phyloP scores from a whole-genome alignment of 352 stramenopile genomes.

The Blastocystis sp. region DNA sequence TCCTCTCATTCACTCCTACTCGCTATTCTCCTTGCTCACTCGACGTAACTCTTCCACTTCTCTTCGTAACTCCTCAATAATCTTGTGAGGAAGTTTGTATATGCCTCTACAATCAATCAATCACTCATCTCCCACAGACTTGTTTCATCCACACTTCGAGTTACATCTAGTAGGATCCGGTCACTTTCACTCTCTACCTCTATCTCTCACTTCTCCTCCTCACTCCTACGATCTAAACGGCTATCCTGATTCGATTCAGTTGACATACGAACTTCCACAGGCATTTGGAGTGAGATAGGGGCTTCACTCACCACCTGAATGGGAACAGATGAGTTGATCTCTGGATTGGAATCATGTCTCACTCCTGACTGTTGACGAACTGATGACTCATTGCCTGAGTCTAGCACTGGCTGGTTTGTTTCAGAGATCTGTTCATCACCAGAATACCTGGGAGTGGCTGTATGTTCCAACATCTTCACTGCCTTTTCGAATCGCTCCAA shows the following conservation, averaged over 20 bases:
- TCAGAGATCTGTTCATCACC: not conserved
- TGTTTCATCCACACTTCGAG: slow-evolving; percentile 1
- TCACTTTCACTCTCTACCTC: slow-evolving; percentile 46
- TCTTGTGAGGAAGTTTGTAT: slow-evolving; percentile 49
- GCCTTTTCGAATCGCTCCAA: not conserved
- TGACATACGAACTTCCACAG: not conserved
- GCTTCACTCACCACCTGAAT: not conserved
- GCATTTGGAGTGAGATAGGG: not conserved
- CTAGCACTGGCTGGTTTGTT: not conserved
- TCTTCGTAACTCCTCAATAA: slow-evolving; percentile 27
- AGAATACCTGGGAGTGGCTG: not conserved
- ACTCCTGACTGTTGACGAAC: too few relatives aligned
- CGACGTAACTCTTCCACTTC: not conserved
- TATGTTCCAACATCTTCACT: not conserved
- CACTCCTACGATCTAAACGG: not conserved
- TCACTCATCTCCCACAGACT: not conserved
- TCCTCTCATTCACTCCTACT: not conserved
- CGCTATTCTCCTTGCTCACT: not conserved
- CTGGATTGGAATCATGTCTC: too few relatives aligned
- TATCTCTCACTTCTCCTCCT: not conserved
- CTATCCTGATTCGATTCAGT: not conserved
- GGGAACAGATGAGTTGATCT: not conserved
- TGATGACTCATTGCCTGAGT: too few relatives aligned
- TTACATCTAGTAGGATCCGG: not conserved
- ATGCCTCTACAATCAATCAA: slow-evolving; percentile 40